Evolutionary conservation across 179 eudicot genomes (phyloP).

Genomic region (Monotropa hypopitys): DNA sequence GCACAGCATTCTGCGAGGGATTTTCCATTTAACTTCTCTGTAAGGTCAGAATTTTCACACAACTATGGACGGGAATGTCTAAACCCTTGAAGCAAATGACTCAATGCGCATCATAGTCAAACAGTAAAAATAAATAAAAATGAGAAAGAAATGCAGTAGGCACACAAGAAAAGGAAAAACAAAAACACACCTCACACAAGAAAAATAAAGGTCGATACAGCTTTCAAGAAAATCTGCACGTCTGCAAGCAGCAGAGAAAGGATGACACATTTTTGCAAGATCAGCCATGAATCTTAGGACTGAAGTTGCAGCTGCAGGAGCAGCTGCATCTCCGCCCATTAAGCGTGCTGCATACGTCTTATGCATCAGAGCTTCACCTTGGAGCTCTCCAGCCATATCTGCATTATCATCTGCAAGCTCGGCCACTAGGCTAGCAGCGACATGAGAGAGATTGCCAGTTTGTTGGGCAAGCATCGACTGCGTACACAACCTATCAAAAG

Average conservation of each 20-base stretch:
- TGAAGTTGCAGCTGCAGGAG: conserved; percentile 97
- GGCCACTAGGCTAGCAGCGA: conserved; percentile 75
- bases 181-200: conserved; percentile 72
- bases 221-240: conserved; percentile 84
- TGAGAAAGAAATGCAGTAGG: not conserved
- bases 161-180: not conserved
- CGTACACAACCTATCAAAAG: conserved; percentile 74
- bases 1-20: not conserved
- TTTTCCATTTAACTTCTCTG: not conserved
- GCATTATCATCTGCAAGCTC: conserved; percentile 67
- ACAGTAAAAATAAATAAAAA: not conserved
- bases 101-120: not conserved
- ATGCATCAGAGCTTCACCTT: conserved; percentile 98
- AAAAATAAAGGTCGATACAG: conserved; percentile 89
- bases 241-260: conserved; percentile 82
- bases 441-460: conserved; percentile 77
- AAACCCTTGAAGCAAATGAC: not conserved
- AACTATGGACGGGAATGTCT: not conserved
- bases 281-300: conserved; percentile 97
- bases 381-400: conserved; percentile 95
- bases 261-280: conserved; percentile 85
- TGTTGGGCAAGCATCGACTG: conserved; percentile 77
- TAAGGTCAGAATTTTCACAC: not conserved
- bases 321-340: conserved; percentile 99
- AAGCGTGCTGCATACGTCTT: conserved; percentile 95